Percentiles rank a stretch among this genome's conserved stretches.
Conservation (phyloP, 78 protist genomes). For the Dictyostelium firmibasis region DNA sequence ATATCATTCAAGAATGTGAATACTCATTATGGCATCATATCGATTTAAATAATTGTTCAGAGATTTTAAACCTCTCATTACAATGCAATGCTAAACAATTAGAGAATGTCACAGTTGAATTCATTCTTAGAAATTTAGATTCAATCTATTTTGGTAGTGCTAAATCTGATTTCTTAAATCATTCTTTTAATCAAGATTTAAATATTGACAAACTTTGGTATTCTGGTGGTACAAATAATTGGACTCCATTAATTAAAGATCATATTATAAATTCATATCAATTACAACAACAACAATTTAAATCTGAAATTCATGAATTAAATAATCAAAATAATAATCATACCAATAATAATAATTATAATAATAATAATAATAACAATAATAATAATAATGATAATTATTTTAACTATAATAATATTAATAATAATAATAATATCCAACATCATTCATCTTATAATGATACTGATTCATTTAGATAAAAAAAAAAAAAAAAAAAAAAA, state of each 20-base stretch:
- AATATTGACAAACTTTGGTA: conserved; percentile 7
- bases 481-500: background rate
- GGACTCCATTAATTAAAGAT: conserved; percentile 9
- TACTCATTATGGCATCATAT: conserved; percentile 56
- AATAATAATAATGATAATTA: background rate
- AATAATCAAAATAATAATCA: background rate
- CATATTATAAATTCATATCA: conserved; percentile 9
- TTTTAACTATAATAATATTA: no score
- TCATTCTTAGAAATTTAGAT: conserved; percentile 22
- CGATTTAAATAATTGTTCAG: conserved; percentile 26
- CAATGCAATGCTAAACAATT: conserved; percentile 18
- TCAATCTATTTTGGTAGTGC: conserved; percentile 10
- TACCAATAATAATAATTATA: background rate
- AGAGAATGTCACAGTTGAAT: conserved; percentile 4
- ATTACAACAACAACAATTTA: background rate
- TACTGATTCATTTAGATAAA: background rate
- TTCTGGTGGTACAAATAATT: conserved; percentile 2
- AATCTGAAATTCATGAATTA: conserved; percentile 37
- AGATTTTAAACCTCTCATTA: conserved; percentile 15
- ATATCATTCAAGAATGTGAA: conserved; percentile 23
- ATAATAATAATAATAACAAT: background rate
- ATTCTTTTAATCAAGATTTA: background rate
- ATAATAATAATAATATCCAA: background rate
- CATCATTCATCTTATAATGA: background rate
- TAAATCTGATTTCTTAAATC: background rate